Evolutionary conservation across 2,329 filamentous ascomycete genomes (phyloP).

Genomic region (Colletotrichum spinosum): DNA sequence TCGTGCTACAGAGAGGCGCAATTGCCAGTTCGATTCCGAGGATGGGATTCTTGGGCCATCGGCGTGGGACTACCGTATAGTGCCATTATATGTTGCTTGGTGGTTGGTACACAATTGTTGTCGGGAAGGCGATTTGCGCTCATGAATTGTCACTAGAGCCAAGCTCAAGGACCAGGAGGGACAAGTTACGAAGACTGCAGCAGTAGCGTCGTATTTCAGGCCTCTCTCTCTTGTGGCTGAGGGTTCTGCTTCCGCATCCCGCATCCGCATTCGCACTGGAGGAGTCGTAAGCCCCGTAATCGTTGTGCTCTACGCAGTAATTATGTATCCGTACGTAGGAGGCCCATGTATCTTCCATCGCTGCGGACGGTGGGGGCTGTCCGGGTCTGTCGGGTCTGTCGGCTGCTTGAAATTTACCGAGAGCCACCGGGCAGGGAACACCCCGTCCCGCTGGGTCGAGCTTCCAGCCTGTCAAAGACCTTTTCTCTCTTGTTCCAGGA

Average conservation of each 20-base stretch:
- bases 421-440: constrained; percentile 1
- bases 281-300: background rate
- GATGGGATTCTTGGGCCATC: background rate
- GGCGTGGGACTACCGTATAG: too few relatives aligned
- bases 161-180: too few relatives aligned
- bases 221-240: constrained; percentile 25
- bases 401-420: constrained; percentile 27
- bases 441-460: constrained; percentile 7
- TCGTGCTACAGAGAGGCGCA: background rate
- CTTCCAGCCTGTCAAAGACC: background rate
- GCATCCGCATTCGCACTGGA: constrained; percentile 31
- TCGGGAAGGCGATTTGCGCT: background rate
- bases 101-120: background rate
- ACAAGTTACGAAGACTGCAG: constrained; percentile 29
- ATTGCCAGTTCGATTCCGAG: constrained; percentile 2
- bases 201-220: constrained; percentile 26
- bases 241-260: constrained; percentile 12
- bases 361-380: constrained; percentile 19
- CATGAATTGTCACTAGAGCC: too few relatives aligned
- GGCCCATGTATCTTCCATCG: background rate
- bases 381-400: constrained; percentile 32
- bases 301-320: background rate
- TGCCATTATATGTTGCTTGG: too few relatives aligned
- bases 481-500: background rate
- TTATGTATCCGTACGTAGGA: too few relatives aligned